Percentiles rank a stretch among this genome's conserved stretches.
Conservation (phyloP, 2,329 filamentous ascomycete genomes). For the Penicillium thymicola region DNA sequence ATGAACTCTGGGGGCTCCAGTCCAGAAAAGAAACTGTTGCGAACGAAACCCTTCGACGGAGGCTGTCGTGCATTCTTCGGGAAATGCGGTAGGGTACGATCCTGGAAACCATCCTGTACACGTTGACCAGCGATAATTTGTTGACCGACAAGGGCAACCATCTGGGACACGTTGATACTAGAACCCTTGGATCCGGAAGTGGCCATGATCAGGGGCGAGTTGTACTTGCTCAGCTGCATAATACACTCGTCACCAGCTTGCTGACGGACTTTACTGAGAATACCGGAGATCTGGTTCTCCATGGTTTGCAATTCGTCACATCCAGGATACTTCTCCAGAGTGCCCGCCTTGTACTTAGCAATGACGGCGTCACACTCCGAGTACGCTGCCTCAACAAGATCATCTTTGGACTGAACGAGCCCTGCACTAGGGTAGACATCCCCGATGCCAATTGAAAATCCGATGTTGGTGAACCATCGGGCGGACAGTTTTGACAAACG, state of each 20-base stretch:
- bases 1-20: conserved; percentile 88
- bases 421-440: conserved; percentile 82
- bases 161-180: conserved; percentile 97
- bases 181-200: conserved; percentile 96
- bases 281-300: conserved; percentile 85
- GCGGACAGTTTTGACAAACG: conserved; percentile 86
- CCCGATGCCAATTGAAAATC: conserved; percentile 93
- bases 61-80: conserved; percentile 88
- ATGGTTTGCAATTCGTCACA: conserved; percentile 89
- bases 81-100: conserved; percentile 91
- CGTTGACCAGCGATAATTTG: conserved; percentile 94
- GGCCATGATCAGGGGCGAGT: conserved; percentile 93
- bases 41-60: conserved; percentile 94
- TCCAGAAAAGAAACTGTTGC: conserved; percentile 95
- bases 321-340: conserved; percentile 79
- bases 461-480: conserved; percentile 80
- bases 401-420: conserved; percentile 69
- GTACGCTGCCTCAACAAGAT: conserved; percentile 75
- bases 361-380: conserved; percentile 79
- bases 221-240: conserved; percentile 81
- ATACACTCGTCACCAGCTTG: conserved; percentile 90
- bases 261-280: conserved; percentile 86
- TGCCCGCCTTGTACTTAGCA: conserved; percentile 72
- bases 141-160: conserved; percentile 95
- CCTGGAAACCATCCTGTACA: conserved; percentile 94